phyloP scores from a whole-genome alignment of 1,284 basidiomycete genomes.

The Chalciporus sp. region DNA sequence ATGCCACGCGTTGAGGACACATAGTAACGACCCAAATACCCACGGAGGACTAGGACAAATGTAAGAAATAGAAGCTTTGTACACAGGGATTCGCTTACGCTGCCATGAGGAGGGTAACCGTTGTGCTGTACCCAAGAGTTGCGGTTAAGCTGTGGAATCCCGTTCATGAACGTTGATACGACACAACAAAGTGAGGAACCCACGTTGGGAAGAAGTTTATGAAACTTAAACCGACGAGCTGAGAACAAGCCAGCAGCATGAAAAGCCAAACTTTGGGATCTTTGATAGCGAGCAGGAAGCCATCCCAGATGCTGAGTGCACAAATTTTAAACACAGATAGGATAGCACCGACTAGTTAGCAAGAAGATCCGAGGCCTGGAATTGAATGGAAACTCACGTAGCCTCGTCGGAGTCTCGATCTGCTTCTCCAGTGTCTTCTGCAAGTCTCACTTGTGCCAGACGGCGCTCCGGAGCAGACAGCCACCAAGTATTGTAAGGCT shows the following conservation, averaged over 20 bases:
- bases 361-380: not conserved
- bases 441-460: conserved; percentile 72
- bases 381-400: conserved; percentile 42
- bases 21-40: conserved; percentile 56
- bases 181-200: conserved; percentile 18
- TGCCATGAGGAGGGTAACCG: conserved; percentile 61
- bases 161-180: not conserved
- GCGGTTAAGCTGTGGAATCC: conserved; percentile 49
- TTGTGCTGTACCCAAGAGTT: conserved; percentile 66
- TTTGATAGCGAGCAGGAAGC: conserved; percentile 57
- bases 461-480: conserved; percentile 57
- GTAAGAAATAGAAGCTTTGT: not conserved
- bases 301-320: conserved; percentile 45
- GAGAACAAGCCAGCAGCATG: conserved; percentile 53
- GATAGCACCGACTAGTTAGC: not conserved
- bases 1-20: conserved; percentile 65
- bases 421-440: conserved; percentile 73
- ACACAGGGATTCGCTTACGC: conserved; percentile 47
- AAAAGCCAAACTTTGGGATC: conserved; percentile 66
- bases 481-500: conserved; percentile 72
- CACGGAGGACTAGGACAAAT: conserved; percentile 55
- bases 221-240: conserved; percentile 67
- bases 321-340: not conserved
- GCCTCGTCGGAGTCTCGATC: conserved; percentile 58
- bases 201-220: conserved; percentile 76